These are phyloP conservation scores for Picea glauca DNA, from an alignment of 75 land plant species.

Conservation along the genomic window DNA sequence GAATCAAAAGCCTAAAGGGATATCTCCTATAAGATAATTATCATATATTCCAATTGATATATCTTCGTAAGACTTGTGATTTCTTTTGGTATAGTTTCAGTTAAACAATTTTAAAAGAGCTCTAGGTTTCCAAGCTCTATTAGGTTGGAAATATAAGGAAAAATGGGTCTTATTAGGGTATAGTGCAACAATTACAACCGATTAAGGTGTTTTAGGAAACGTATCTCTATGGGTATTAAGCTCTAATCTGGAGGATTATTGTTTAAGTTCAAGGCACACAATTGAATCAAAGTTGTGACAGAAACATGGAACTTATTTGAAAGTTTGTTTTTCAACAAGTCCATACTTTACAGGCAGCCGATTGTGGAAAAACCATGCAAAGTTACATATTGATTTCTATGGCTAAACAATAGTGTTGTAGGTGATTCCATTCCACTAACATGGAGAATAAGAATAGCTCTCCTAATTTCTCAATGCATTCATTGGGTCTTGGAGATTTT, in stretches of 20 bases:
- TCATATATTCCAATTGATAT: too few relatives aligned
- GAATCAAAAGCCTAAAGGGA: slow-evolving; percentile 51
- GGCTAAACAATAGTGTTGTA: too few relatives aligned
- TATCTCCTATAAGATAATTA: too few relatives aligned
- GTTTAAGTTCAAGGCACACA: background rate
- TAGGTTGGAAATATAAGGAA: too few relatives aligned
- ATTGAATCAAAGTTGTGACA: slow-evolving; percentile 1
- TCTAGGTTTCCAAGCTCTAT: too few relatives aligned
- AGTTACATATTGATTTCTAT: too few relatives aligned
- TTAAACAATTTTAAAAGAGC: slow-evolving; percentile 36
- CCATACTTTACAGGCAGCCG: background rate
- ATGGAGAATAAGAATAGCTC: background rate
- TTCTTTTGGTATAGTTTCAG: slow-evolving; percentile 16
- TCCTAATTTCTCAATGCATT: slow-evolving; percentile 17
- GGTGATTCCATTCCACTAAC: too few relatives aligned
- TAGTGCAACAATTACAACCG: too few relatives aligned
- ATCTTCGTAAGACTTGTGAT: too few relatives aligned
- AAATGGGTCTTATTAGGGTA: slow-evolving; percentile 43
- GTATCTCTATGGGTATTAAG: too few relatives aligned
- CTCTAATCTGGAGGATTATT: too few relatives aligned
- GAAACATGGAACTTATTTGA: slow-evolving; percentile 12
- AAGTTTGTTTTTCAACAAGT: slow-evolving; percentile 22
- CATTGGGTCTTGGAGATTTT: background rate
- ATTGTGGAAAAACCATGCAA: too few relatives aligned
- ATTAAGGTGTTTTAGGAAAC: background rate